A percentile compares a stretch with the other conserved stretches of the same genome.
phyloP scores from a whole-genome alignment of 768 basidiomycete genomes.

The Saitozyma sp. region DNA sequence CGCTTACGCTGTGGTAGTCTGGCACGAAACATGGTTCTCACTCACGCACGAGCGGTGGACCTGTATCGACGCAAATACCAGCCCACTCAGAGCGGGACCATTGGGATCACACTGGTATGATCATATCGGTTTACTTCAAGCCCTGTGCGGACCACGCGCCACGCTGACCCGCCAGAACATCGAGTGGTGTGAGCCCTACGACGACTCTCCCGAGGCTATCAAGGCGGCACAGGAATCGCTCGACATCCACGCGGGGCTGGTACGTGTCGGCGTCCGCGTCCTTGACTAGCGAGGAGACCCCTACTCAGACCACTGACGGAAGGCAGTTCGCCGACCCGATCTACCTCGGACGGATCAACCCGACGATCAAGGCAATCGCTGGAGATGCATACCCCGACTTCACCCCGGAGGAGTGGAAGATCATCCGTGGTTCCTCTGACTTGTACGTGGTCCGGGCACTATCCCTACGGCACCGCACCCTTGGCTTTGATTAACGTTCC shows the following conservation, averaged over 20 bases:
- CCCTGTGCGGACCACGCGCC: no score
- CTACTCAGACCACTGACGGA: background rate
- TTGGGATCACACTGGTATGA: conserved; percentile 37
- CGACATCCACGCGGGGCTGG: background rate
- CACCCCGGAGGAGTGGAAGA: conserved; percentile 34
- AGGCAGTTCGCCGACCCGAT: conserved; percentile 34
- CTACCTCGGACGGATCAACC: conserved; percentile 13
- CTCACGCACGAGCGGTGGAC: conserved; percentile 36
- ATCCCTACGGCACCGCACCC: background rate
- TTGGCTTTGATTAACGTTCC: background rate
- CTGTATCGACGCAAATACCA: conserved; percentile 33
- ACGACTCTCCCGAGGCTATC: conserved; percentile 18
- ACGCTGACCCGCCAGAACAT: conserved; percentile 4
- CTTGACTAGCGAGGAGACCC: no score
- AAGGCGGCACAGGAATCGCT: background rate
- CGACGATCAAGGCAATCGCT: conserved; percentile 13
- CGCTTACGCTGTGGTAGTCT: background rate
- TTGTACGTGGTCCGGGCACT: conserved; percentile 17
- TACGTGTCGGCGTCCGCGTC: no score
- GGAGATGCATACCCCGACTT: conserved; percentile 12
- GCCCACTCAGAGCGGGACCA: conserved; percentile 29
- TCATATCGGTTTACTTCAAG: no score
- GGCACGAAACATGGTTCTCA: conserved; percentile 21
- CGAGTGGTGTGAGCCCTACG: conserved; percentile 6
- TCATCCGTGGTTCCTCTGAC: conserved; percentile 36